phyloP scores from a whole-genome alignment of 1,284 basidiomycete species.

The Pseudozyma thailandica region DNA sequence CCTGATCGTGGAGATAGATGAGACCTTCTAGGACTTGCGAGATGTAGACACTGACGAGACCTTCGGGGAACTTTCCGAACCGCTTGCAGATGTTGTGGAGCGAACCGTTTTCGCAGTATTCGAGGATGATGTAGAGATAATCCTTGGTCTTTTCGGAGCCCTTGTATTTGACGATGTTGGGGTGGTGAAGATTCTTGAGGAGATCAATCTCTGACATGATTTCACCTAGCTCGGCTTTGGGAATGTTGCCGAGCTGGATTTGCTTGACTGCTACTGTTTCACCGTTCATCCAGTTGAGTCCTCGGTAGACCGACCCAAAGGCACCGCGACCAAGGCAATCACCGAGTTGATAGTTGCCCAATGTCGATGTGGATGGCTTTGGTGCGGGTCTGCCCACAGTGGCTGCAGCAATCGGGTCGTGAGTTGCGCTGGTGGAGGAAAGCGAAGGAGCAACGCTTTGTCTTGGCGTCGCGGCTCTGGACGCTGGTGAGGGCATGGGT shows the following conservation, averaged over 20 bases:
- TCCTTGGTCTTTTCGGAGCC: conserved; percentile 95
- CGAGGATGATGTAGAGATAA: conserved; percentile 94
- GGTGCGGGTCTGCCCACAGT: conserved; percentile 3
- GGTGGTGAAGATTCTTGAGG: conserved; percentile 90
- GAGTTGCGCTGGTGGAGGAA: neutral
- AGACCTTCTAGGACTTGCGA: conserved; percentile 76
- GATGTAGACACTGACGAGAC: conserved; percentile 93
- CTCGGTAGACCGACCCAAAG: conserved; percentile 90
- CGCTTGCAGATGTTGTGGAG: conserved; percentile 93
- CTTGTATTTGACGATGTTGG: conserved; percentile 98
- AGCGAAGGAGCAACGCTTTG: conserved; percentile 7
- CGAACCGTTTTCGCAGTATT: conserved; percentile 98
- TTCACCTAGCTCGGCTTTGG: conserved; percentile 89
- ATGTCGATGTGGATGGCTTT: conserved; percentile 3
- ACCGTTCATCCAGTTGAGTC: conserved; percentile 94
- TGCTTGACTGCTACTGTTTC: conserved; percentile 68
- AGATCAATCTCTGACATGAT: conserved; percentile 99
- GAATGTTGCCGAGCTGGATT: conserved; percentile 83
- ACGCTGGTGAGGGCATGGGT: neutral
- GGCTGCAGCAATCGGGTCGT: neutral
- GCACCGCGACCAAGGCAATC: conserved; percentile 94
- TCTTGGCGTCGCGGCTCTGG: neutral
- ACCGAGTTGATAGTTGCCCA: conserved; percentile 72
- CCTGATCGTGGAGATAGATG: conserved; percentile 64
- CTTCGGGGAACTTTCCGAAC: conserved; percentile 98